Evolutionary conservation across 2,329 filamentous ascomycete genomes (phyloP), one percentile per base, ranked within the genome.

Genomic region (Pseudocercospora pini-densiflorae): DNA sequence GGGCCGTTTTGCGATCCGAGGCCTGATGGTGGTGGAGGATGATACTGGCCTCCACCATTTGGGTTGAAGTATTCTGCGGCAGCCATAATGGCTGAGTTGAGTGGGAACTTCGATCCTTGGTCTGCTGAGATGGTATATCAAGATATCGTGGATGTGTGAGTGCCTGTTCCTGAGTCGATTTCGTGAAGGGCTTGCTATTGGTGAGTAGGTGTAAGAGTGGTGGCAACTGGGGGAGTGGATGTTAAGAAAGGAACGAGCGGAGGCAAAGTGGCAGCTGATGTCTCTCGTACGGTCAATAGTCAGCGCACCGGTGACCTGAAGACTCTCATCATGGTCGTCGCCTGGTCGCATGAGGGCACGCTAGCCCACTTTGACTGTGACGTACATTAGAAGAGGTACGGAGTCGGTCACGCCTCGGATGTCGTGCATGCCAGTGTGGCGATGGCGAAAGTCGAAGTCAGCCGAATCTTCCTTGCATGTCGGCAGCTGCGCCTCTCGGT

Each of bases 11-110:
- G 65, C 5, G 69, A 65, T 27, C 62, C 67, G 19, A 66, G 65
- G n/a, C 49, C 59, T 24, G 65, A 59, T 59, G 68, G 61, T 27
- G 60, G 64, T 14, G 60, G 64, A 21, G 60, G 64, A 33, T 31
- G 47, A 24, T 14, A 33, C 49, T 29, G 64, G 64, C 59, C 63
- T 43, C 40, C 40, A 61, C 58, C 57, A 64, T 43, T 58, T 24
- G 40, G 31, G 9, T 40, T 40, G 31, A 40, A 75, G 67, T 74
- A 75, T 12, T 75, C 73, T 59, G 73, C 73, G 36, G 73, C 73
- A 31, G 73, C 73, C 73, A 75, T 75, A 36, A 33, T 62, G 62
- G 59, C 59, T 19, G 36, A 7, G 55, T 19, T 43, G 40, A 24
- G n/a, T n/a, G 59, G 49, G 5, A n/a, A 43, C 16, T 43, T 43